Evolutionary conservation across 192 early-diverging fungal species (phyloP), one percentile per base, ranked within the genome.

Genomic region (Backusella morwellensis): DNA sequence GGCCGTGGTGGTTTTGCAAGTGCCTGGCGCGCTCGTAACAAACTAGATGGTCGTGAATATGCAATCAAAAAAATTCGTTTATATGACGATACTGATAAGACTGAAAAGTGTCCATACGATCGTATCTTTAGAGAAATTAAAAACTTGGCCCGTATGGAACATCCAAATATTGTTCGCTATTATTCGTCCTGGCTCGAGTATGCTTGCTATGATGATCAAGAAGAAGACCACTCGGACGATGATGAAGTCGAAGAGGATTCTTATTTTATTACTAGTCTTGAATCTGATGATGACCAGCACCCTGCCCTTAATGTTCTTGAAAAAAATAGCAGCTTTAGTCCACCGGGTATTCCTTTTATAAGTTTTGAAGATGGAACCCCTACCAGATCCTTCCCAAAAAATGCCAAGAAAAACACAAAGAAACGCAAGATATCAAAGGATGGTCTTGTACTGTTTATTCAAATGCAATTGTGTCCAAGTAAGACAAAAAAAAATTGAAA

Each of bases 1-100:
- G 97, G 97, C 6, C 88, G 90, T 66, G 97, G 97, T 44, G 97
- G 96, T 6, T 99, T 97, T 84, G 97, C 96, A 11, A 89, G 87
- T 35, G 97, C 97, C 3, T 93, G 83, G 79, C 85, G 92, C 69
- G 95, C 90, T 15, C 84, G 90, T 36, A 96, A 99, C 81, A 90
- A 90, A 81, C 81, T 99, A 56, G 97, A 99, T 81, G 93, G 89
- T n/a, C 89, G 91, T 21, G 86, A 93, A 38, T 99, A 99, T 83
- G 97, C 97, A 4, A 88, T 99, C 42, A 99, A 99, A 82, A 90
- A 92, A 71, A 88, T 98, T 14, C 82, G 86, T 26, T 79, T 97
- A 29, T 80, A 85, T n/a, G 78, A 77, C 26, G 63, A 86, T 50
- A 38, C 42, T 29, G 47, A 76, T 35, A 67, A 68, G 14, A 75